Conservation (phyloP, 805 yeast genomes). For the Isabelozyma rhagii region DNA sequence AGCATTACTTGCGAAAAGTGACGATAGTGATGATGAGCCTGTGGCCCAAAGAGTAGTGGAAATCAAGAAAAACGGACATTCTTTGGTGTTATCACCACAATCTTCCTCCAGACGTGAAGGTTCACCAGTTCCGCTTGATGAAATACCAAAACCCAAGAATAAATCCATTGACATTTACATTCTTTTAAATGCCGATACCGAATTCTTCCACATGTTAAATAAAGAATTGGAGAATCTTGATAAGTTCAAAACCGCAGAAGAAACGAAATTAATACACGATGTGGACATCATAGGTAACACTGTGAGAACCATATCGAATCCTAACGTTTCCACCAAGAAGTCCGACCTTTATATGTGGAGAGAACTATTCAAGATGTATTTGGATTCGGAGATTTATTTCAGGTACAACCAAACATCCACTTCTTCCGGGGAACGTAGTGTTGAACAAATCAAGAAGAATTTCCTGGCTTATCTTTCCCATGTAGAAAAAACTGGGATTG, state of each 20-base stretch:
- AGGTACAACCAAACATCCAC: slow-evolving; percentile 42
- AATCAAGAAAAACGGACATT: slow-evolving; percentile 22
- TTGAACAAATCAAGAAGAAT: slow-evolving; percentile 44
- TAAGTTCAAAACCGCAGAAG: slow-evolving; percentile 40
- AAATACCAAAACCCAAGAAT: slow-evolving; percentile 6
- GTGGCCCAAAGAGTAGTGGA: slow-evolving; percentile 19
- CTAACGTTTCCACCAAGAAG: slow-evolving; percentile 32
- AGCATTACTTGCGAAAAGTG: slow-evolving; percentile 19
- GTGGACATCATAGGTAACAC: slow-evolving; percentile 41
- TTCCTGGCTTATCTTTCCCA: slow-evolving; percentile 38
- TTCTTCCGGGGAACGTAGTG: slow-evolving; percentile 43
- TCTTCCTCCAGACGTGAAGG: slow-evolving; percentile 8
- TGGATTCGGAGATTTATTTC: slow-evolving; percentile 66
- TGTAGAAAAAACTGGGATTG: slow-evolving; percentile 34
- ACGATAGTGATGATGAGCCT: slow-evolving; percentile 11
- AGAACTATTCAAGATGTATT: slow-evolving; percentile 59
- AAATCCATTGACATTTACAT: slow-evolving; percentile 37
- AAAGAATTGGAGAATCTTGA: slow-evolving; percentile 52
- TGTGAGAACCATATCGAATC: slow-evolving; percentile 38
- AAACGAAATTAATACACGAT: slow-evolving; percentile 36
- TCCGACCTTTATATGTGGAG: slow-evolving; percentile 69
- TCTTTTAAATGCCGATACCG: slow-evolving; percentile 51
- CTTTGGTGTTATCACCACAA: slow-evolving; percentile 26
- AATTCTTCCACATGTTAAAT: slow-evolving; percentile 57
- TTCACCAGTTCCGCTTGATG: slow-evolving; percentile 4